These are phyloP conservation scores for Rhodotorula glutinis DNA, from an alignment of 1,284 basidiomycete genomes.

Conservation along the genomic window DNA sequence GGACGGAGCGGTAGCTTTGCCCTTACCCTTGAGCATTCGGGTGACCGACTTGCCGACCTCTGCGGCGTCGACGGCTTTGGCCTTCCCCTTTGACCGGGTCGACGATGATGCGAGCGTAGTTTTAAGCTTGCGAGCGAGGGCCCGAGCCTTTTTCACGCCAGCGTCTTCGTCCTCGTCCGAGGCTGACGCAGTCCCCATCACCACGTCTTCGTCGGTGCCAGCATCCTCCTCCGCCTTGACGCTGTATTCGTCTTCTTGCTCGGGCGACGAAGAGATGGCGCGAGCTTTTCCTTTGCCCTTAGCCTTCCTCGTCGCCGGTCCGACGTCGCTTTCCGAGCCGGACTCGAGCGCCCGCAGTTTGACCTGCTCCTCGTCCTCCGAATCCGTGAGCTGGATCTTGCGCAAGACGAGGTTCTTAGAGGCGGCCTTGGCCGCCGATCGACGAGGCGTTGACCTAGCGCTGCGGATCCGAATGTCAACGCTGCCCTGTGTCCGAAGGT, in stretches of 20 bases:
- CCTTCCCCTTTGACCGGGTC: constrained; percentile 7
- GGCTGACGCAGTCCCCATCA: not conserved
- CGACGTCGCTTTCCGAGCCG: not conserved
- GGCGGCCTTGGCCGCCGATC: constrained; percentile 8
- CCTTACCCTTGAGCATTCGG: constrained; percentile 29
- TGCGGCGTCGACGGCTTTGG: constrained; percentile 4
- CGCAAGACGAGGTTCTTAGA: constrained; percentile 4
- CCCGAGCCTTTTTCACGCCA: constrained; percentile 11
- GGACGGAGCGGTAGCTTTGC: constrained; percentile 21
- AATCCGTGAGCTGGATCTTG: constrained; percentile 16
- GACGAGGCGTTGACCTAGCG: constrained; percentile 11
- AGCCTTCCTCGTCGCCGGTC: not conserved
- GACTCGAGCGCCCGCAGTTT: not conserved
- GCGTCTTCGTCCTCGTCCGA: constrained; percentile 5
- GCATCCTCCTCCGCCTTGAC: constrained; percentile 10
- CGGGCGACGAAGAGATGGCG: constrained; percentile 2
- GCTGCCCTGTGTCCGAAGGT: too few relatives aligned
- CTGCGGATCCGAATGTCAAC: not conserved
- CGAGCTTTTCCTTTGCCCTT: constrained; percentile 11
- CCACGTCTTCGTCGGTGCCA: not conserved
- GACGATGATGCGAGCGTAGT: not conserved
- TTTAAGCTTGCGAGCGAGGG: constrained; percentile 11
- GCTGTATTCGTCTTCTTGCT: not conserved
- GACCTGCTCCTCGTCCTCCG: constrained; percentile 4
- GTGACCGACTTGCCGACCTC: constrained; percentile 7